Evolutionary conservation across 192 early-diverging fungal genomes (phyloP), one percentile per base, ranked within the genome.

Genomic region (Phycomyces nitens): DNA sequence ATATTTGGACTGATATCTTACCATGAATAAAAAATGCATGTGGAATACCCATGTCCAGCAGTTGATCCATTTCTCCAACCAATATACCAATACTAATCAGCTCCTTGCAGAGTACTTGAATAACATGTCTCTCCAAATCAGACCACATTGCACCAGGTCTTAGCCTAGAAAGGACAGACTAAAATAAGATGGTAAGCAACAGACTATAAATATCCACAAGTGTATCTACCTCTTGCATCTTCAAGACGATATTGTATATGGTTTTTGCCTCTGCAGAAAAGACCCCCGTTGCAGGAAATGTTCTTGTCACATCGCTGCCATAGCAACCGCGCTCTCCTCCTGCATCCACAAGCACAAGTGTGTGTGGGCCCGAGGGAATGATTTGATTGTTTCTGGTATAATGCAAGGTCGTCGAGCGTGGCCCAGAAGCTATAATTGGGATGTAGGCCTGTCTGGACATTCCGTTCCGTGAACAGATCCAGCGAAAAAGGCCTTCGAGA

Each of bases 221-320:
- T 16, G 18, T 41, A 9, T 18, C 38, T 23, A 77, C 79, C 70
- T 86, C 82, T 60, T 96, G 91, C 85, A 92, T 89, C 23, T 81
- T 80, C 18, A 95, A 80, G 21, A 92, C 90, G 60, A 92, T 85
- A 64, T 84, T 75, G 80, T 98, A 98, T 58, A 94, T 84, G 9
- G 74, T 85, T 62, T 88, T 90, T 55, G 84, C 87, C 64, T 90
- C 83, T 21, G 79, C 74, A 12, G 86, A 75, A 68, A 90, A 95
- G 60, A 79, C 76, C 12, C 89, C 87, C 43, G 86, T 86, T 29
- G 90, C 80, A 5, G 95, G 95, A 79, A 84, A 98, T 7, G 87
- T 89, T 24, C 94, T 82, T 8, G 95, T 98, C 65, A 98, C 94
- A 55, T 98, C 95, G 26, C 85, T 88, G 29, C 91, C 94, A 66